Conservation (phyloP, 2,329 filamentous ascomycete species). For the Sordariomycetes sp. region DNA sequence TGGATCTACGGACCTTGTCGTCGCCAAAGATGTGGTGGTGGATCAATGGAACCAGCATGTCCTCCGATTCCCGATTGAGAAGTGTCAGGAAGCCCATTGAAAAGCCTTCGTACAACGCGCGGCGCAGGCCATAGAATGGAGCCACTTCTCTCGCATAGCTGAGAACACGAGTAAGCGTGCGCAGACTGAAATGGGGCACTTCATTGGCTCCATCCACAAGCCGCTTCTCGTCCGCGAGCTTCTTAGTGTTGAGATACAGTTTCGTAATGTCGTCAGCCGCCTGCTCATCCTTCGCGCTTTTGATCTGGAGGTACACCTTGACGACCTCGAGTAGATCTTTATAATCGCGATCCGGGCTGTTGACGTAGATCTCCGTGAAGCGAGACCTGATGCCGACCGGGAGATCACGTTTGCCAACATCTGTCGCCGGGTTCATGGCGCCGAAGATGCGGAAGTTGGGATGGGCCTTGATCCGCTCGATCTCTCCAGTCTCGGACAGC, state of each 20-base stretch:
- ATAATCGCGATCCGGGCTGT: conserved; percentile 76
- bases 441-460: conserved; percentile 93
- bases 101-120: conserved; percentile 89
- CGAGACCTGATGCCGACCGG: conserved; percentile 79
- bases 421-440: conserved; percentile 98
- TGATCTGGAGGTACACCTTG: conserved; percentile 70
- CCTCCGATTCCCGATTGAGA: conserved; percentile 71
- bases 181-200: conserved; percentile 91
- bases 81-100: conserved; percentile 96
- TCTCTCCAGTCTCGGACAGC: conserved; percentile 85
- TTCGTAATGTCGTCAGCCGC: conserved; percentile 71
- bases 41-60: conserved; percentile 67
- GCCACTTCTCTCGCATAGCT: conserved; percentile 81
- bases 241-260: conserved; percentile 82
- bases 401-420: conserved; percentile 91
- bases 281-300: conserved; percentile 60
- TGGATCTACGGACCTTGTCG: conserved; percentile 39
- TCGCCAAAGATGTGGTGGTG: conserved; percentile 67
- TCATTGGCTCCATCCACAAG: conserved; percentile 93
- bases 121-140: conserved; percentile 70
- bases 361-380: conserved; percentile 93
- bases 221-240: conserved; percentile 66
- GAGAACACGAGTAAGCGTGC: conserved; percentile 82
- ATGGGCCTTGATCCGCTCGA: conserved; percentile 81
- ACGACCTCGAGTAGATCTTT: conserved; percentile 85